phyloP scores from a whole-genome alignment of 805 yeast genomes.

The Starmerella ratchasimensis region DNA sequence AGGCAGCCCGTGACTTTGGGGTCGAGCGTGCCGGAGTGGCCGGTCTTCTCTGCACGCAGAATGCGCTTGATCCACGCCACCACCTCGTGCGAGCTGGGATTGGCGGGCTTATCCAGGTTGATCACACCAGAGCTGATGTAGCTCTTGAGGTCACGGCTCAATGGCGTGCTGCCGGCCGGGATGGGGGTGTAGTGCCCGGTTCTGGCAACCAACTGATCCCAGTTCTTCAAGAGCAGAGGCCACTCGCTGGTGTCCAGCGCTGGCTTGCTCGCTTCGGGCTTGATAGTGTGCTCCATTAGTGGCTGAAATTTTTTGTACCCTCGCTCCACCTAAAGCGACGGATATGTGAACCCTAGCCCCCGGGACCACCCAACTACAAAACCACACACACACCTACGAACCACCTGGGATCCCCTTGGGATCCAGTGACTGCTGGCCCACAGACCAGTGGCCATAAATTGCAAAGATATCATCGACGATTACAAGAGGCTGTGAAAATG shows the following conservation, averaged over 20 bases:
- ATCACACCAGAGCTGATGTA: conserved; percentile 92
- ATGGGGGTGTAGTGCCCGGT: conserved; percentile 96
- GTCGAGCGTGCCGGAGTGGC: conserved; percentile 98
- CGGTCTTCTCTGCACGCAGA: conserved; percentile 89
- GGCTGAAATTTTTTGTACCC: conserved; percentile 5
- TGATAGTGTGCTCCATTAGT: conserved; percentile 39
- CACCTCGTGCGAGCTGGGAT: conserved; percentile 97
- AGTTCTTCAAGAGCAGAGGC: conserved; percentile 90
- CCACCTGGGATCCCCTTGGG: no score
- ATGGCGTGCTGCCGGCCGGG: conserved; percentile 88
- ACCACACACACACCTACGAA: no score
- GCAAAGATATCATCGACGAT: no score
- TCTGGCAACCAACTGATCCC: conserved; percentile 85
- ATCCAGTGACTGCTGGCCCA: no score
- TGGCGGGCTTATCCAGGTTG: conserved; percentile 93
- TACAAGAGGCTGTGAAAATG: no score
- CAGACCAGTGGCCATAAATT: no score
- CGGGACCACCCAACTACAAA: no score
- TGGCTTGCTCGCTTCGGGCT: conserved; percentile 69
- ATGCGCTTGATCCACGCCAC: conserved; percentile 99
- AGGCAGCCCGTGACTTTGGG: conserved; percentile 98
- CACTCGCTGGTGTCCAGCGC: conserved; percentile 81
- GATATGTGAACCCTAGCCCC: no score
- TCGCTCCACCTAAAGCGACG: no score
- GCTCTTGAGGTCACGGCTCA: conserved; percentile 81